Percentiles rank a stretch among this genome's conserved stretches.
Evolutionary conservation across 768 basidiomycete genomes (phyloP).

Genomic region (Rhizopogon vinicolor): DNA sequence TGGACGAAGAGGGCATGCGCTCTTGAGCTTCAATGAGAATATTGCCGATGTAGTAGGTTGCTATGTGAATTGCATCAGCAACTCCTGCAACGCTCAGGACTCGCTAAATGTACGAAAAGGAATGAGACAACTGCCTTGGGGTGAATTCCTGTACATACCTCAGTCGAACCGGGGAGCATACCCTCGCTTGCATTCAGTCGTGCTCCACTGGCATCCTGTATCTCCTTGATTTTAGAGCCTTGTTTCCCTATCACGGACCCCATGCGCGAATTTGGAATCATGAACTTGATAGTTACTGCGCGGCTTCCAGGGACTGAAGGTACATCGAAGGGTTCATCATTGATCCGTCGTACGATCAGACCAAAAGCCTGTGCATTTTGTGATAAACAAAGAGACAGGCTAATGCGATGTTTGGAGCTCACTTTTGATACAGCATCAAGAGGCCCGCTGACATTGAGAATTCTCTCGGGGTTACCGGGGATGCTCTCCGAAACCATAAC

Average conservation of each 20-base stretch:
- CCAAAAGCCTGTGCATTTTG: conserved; percentile 77
- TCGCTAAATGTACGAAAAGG: conserved; percentile 50
- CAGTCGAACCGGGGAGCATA: conserved; percentile 98
- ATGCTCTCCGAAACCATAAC: conserved; percentile 99
- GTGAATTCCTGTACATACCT: conserved; percentile 47
- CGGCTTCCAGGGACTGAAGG: conserved; percentile 97
- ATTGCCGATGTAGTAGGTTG: conserved; percentile 98
- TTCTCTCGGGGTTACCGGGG: conserved; percentile 98
- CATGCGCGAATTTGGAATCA: conserved; percentile 99
- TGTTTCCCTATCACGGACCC: conserved; percentile 98
- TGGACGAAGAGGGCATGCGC: conserved; percentile 61
- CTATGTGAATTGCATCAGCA: conserved; percentile 98
- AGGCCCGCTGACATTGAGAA: conserved; percentile 93
- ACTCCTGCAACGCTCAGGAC: conserved; percentile 97
- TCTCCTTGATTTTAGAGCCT: conserved; percentile 98
- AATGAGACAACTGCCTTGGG: conserved; percentile 5
- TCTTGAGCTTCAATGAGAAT: conserved; percentile 93
- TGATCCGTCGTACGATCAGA: conserved; percentile 96
- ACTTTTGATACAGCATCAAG: conserved; percentile 99
- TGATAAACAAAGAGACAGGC: conserved; percentile 1
- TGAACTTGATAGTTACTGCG: conserved; percentile 98
- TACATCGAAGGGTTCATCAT: conserved; percentile 97
- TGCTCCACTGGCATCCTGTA: conserved; percentile 97
- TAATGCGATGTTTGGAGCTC: conserved; percentile 17
- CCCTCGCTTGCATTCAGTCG: conserved; percentile 95